phyloP scores from a whole-genome alignment of 768 basidiomycete genomes.

The Termitomyces sp. region DNA sequence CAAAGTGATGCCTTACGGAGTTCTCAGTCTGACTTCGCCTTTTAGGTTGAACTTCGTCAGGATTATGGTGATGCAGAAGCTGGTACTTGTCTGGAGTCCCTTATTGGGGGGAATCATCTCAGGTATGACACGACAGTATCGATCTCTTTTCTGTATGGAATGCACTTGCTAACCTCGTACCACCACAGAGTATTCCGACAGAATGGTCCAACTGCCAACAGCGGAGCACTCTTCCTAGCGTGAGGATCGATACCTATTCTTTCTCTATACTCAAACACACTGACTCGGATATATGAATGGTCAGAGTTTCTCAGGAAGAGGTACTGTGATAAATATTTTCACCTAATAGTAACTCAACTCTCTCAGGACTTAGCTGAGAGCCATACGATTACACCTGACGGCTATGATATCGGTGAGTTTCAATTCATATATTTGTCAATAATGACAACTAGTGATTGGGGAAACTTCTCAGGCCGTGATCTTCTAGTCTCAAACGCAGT shows the following conservation, averaged over 20 bases:
- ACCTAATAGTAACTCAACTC: not conserved
- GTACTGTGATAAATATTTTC: constrained; percentile 9
- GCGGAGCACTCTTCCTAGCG: constrained; percentile 53
- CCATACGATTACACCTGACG: constrained; percentile 30
- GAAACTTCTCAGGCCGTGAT: constrained; percentile 22
- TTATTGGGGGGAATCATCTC: constrained; percentile 79
- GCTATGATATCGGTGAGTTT: constrained; percentile 30
- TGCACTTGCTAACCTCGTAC: not conserved
- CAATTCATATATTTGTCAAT: not conserved
- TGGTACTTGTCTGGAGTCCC: constrained; percentile 74
- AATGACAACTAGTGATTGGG: not conserved
- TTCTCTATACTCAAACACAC: not conserved
- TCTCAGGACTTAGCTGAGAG: constrained; percentile 22
- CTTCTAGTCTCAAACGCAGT: constrained; percentile 23
- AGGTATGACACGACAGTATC: constrained; percentile 36
- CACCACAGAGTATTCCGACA: constrained; percentile 48
- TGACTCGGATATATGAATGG: not conserved
- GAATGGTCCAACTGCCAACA: constrained; percentile 45
- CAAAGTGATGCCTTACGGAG: not conserved
- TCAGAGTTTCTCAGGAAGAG: constrained; percentile 34
- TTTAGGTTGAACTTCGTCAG: constrained; percentile 67
- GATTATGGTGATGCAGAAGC: constrained; percentile 64
- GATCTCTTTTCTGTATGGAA: not conserved
- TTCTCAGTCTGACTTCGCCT: constrained; percentile 20
- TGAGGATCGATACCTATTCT: constrained; percentile 13